Conservation (phyloP, 108 stramenopile genomes). For the Licmophora abbreviata region DNA sequence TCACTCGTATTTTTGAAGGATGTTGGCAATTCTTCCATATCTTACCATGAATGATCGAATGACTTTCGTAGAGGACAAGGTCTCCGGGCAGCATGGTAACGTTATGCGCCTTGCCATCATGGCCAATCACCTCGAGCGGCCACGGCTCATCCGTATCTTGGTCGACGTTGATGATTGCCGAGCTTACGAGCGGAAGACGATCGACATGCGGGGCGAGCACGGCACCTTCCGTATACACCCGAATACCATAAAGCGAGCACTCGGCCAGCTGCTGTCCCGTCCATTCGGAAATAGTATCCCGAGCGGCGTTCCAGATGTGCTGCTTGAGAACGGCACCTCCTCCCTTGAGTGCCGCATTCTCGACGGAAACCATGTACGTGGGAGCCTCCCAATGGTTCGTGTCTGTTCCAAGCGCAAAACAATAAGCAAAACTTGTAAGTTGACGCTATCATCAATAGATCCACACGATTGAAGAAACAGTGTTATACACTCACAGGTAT, state of each 20-base stretch:
- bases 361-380: conserved; percentile 32
- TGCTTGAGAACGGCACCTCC: conserved; percentile 39
- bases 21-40: too few relatives aligned
- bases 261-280: conserved; percentile 45
- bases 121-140: conserved; percentile 80
- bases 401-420: conserved; percentile 20
- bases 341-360: conserved; percentile 16
- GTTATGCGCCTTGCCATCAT: conserved; percentile 80
- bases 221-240: conserved; percentile 77
- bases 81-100: conserved; percentile 92
- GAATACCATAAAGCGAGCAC: conserved; percentile 80
- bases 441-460: background rate
- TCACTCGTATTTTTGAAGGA: too few relatives aligned
- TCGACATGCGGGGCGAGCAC: conserved; percentile 90
- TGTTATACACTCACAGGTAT: too few relatives aligned
- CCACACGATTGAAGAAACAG: too few relatives aligned
- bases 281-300: conserved; percentile 65
- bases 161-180: conserved; percentile 75
- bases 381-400: conserved; percentile 53
- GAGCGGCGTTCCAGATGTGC: conserved; percentile 44
- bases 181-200: conserved; percentile 79
- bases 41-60: conserved; percentile 85
- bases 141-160: conserved; percentile 83
- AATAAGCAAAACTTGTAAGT: background rate
- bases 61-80: conserved; percentile 72